Conservation (phyloP, 1,139 yeast genomes). For the Blastobotrys capitulatus region DNA sequence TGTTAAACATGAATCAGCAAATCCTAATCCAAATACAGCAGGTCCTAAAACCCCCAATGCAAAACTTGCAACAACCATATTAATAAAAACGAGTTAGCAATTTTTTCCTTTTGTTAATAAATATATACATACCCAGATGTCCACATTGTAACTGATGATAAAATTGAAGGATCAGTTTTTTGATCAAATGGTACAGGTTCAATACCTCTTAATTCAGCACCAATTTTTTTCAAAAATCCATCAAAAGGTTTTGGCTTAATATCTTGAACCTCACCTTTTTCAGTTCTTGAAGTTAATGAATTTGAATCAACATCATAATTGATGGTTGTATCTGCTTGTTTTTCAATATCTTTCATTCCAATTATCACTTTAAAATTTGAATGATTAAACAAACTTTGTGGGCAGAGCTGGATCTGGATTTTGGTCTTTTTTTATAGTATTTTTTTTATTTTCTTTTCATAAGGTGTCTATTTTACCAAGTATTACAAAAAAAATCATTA, state of each 20-base stretch:
- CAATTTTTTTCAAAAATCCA: slow-evolving; percentile 7
- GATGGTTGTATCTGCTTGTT: too few relatives aligned
- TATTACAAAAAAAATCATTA: too few relatives aligned
- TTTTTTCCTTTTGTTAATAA: too few relatives aligned
- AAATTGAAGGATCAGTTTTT: slow-evolving; percentile 54
- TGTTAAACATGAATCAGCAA: slow-evolving; percentile 59
- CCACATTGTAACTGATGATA: slow-evolving; percentile 87
- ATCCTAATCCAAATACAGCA: slow-evolving; percentile 43
- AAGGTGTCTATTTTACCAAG: too few relatives aligned
- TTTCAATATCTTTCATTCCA: too few relatives aligned
- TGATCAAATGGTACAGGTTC: slow-evolving; percentile 65
- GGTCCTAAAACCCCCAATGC: slow-evolving; percentile 79
- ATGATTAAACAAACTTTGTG: too few relatives aligned
- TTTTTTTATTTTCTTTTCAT: too few relatives aligned
- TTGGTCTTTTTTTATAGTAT: too few relatives aligned
- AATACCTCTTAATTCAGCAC: slow-evolving; percentile 60
- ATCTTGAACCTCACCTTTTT: too few relatives aligned
- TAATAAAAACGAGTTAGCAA: slow-evolving; percentile 54
- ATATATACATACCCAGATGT: slow-evolving; percentile 48
- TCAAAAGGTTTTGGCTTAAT: slow-evolving; percentile 1
- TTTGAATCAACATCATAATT: slow-evolving; percentile 50
- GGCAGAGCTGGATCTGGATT: too few relatives aligned
- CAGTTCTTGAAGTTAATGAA: slow-evolving; percentile 39
- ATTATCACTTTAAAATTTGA: too few relatives aligned
- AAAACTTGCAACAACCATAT: slow-evolving; percentile 80